A percentile compares a stretch with the other conserved stretches of the same genome.
phyloP scores from a whole-genome alignment of 192 early-diverging fungal species.

The Entomortierella lignicola region DNA sequence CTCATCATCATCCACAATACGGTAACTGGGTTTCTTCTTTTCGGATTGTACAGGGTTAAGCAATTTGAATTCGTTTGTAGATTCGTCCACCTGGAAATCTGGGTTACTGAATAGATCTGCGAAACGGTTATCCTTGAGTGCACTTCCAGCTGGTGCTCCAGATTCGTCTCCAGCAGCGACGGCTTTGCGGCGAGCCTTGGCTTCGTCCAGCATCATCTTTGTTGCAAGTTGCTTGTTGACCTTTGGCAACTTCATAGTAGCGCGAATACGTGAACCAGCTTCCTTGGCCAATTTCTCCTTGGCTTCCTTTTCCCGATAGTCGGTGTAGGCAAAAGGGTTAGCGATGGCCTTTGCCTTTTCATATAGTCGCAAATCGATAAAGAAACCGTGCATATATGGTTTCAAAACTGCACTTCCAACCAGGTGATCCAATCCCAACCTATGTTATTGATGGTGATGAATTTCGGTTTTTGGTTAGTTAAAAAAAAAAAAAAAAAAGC shows the following conservation, averaged over 20 bases:
- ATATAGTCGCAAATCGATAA: slow-evolving; percentile 94
- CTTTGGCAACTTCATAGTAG: slow-evolving; percentile 87
- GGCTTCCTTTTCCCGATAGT: slow-evolving; percentile 83
- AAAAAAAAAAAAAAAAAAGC: background rate
- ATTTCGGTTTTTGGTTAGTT: background rate
- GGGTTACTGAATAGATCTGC: slow-evolving; percentile 87
- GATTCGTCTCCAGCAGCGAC: slow-evolving; percentile 52
- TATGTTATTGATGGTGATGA: slow-evolving; percentile 18
- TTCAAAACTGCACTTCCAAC: slow-evolving; percentile 93
- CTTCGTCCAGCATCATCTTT: slow-evolving; percentile 59
- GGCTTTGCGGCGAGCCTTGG: slow-evolving; percentile 55
- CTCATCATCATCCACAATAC: slow-evolving; percentile 53
- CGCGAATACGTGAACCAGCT: slow-evolving; percentile 87
- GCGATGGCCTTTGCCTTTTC: slow-evolving; percentile 96
- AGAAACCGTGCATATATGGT: slow-evolving; percentile 99
- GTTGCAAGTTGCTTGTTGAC: slow-evolving; percentile 92
- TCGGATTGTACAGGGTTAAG: slow-evolving; percentile 62
- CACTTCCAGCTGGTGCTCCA: slow-evolving; percentile 53
- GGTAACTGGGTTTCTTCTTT: slow-evolving; percentile 54
- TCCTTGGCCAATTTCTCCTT: slow-evolving; percentile 88
- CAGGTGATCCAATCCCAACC: slow-evolving; percentile 90
- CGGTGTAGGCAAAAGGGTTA: slow-evolving; percentile 96
- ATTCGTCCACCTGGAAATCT: slow-evolving; percentile 92
- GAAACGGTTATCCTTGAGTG: slow-evolving; percentile 90
- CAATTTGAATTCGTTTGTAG: slow-evolving; percentile 82